These are phyloP conservation scores for Solanum neorickii DNA, from an alignment of 257 asterid genomes.

Conservation along the genomic window DNA sequence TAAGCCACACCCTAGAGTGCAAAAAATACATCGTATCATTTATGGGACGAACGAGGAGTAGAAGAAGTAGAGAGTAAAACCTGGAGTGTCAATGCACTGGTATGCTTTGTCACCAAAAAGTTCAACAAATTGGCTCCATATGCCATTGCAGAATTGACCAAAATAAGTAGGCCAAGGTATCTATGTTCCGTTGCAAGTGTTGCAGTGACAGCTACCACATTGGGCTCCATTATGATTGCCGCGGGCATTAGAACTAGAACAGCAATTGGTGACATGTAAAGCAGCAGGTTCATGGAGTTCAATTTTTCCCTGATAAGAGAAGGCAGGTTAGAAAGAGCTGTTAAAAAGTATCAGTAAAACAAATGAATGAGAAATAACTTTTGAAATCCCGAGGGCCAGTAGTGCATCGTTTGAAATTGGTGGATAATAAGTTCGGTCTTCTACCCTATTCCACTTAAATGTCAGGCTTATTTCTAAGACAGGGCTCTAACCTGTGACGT, in stretches of 20 bases:
- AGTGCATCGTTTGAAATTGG: neutral
- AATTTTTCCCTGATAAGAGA: constrained; percentile 67
- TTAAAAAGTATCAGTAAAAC: neutral
- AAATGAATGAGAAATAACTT: neutral
- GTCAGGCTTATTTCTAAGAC: neutral
- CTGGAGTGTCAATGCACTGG: constrained; percentile 94
- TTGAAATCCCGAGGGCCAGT: neutral
- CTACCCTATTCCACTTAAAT: neutral
- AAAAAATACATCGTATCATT: neutral
- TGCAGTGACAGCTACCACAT: constrained; percentile 43
- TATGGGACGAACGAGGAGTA: neutral
- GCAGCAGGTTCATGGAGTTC: constrained; percentile 96
- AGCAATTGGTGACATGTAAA: constrained; percentile 91
- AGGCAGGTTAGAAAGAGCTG: neutral
- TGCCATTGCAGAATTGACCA: constrained; percentile 66
- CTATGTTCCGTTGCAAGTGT: constrained; percentile 49
- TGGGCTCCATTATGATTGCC: constrained; percentile 69
- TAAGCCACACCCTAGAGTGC: neutral
- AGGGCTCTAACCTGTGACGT: neutral
- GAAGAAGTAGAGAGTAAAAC: constrained; percentile 20
- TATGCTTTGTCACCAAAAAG: constrained; percentile 88
- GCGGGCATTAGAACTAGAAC: constrained; percentile 74
- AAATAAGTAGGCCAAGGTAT: constrained; percentile 61
- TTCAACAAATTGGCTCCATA: constrained; percentile 89
- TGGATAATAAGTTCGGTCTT: neutral